A percentile compares a stretch with the other conserved stretches of the same genome.
These are phyloP conservation scores for Clitocybe nebularis DNA, from an alignment of 1,284 basidiomycete species.

Conservation along the genomic window DNA sequence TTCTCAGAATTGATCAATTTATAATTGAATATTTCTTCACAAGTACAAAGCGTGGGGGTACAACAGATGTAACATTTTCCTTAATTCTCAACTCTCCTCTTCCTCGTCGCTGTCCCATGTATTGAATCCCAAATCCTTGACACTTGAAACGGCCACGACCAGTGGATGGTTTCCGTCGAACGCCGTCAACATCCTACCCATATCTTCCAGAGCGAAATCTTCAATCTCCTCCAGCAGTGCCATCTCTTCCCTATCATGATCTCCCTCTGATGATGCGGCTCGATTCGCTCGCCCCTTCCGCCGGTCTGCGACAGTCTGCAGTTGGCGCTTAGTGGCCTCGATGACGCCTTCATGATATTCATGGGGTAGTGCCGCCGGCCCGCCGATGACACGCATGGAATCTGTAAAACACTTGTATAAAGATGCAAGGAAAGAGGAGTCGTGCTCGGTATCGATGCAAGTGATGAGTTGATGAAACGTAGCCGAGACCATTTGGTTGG, in stretches of 20 bases:
- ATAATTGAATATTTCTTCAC: no score
- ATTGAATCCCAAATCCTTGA: conserved; percentile 61
- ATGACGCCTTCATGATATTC: conserved; percentile 53
- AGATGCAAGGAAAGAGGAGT: conserved; percentile 71
- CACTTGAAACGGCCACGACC: conserved; percentile 64
- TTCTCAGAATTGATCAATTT: no score
- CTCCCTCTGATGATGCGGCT: conserved; percentile 40
- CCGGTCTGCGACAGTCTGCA: conserved; percentile 61
- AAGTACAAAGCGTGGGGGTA: no score
- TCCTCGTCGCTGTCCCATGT: conserved; percentile 46
- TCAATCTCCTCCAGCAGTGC: conserved; percentile 71
- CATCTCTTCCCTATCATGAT: conserved; percentile 65
- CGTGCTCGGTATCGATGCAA: conserved; percentile 63
- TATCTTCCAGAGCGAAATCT: conserved; percentile 71
- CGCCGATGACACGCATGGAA: conserved; percentile 60
- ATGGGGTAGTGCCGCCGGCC: conserved; percentile 42
- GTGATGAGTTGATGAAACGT: conserved; percentile 66
- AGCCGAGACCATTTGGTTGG: conserved; percentile 66
- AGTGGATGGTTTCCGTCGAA: conserved; percentile 59
- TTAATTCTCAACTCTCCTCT: conserved; percentile 25
- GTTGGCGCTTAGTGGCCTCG: conserved; percentile 66
- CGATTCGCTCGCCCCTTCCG: conserved; percentile 50
- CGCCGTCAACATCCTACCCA: conserved; percentile 53
- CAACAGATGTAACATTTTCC: no score
- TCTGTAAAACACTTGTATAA: conserved; percentile 76